Percentiles rank a stretch among this genome's conserved stretches.
phyloP scores from a whole-genome alignment of 495 filamentous ascomycete species.

The Cercophora samala region DNA sequence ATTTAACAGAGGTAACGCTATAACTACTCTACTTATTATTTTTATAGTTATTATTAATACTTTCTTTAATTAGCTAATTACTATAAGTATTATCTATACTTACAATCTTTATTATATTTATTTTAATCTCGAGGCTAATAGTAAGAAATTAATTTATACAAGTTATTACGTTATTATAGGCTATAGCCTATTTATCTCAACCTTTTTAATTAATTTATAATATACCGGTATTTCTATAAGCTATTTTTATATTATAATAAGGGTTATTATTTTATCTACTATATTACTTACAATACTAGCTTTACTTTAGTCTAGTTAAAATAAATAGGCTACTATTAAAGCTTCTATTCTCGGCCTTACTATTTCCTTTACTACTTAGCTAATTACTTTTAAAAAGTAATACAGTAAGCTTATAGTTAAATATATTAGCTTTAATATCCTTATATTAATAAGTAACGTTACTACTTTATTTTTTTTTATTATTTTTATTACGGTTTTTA shows the following conservation, averaged over 20 bases:
- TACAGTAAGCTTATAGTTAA: constrained; percentile 68
- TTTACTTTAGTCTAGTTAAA: constrained; percentile 78
- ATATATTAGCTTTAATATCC: constrained; percentile 77
- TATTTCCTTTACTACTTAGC: constrained; percentile 79
- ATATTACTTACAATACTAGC: constrained; percentile 81
- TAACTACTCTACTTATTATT: constrained; percentile 76
- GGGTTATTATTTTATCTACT: constrained; percentile 81
- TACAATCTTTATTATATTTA: constrained; percentile 85
- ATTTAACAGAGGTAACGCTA: constrained; percentile 83
- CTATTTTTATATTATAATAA: constrained; percentile 82
- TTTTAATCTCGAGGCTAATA: constrained; percentile 60
- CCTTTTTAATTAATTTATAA: constrained; percentile 75
- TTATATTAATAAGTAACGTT: constrained; percentile 83
- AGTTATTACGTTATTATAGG: constrained; percentile 71
- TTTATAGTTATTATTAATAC: constrained; percentile 97
- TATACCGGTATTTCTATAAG: constrained; percentile 58
- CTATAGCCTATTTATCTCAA: constrained; percentile 81
- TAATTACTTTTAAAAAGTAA: constrained; percentile 79
- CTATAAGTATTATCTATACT: constrained; percentile 87
- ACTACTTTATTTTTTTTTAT: constrained; percentile 74
- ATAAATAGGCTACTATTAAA: constrained; percentile 70
- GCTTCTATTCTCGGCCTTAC: constrained; percentile 74
- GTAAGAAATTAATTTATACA: constrained; percentile 80
- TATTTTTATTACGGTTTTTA: constrained; percentile 76
- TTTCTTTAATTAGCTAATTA: constrained; percentile 84